A percentile compares a stretch with the other conserved stretches of the same genome.
Conservation (phyloP, 2,329 filamentous ascomycete genomes). For the Teratosphaeria zuluensis region DNA sequence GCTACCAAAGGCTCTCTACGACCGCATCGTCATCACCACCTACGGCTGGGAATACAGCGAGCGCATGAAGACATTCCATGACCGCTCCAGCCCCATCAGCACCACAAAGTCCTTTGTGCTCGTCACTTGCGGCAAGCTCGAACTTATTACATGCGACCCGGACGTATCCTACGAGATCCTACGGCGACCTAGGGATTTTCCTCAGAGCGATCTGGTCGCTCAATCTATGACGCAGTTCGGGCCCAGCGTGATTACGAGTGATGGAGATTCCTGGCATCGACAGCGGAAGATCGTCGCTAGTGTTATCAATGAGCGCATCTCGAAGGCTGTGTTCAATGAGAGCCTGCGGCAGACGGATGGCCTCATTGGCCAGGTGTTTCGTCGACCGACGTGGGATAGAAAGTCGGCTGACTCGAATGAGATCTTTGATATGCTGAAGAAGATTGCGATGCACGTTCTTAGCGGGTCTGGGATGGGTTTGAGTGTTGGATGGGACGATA, state of each 20-base stretch:
- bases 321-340: constrained; percentile 22
- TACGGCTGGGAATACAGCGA: constrained; percentile 21
- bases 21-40: constrained; percentile 14
- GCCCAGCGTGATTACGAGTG: constrained; percentile 16
- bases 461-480: constrained; percentile 23
- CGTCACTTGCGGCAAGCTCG: constrained; percentile 13
- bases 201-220: constrained; percentile 10
- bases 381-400: neutral
- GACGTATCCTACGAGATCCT: constrained; percentile 15
- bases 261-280: constrained; percentile 20
- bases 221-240: constrained; percentile 19
- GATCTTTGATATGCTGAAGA: constrained; percentile 25
- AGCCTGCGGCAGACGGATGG: constrained; percentile 19
- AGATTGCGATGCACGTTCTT: constrained; percentile 25
- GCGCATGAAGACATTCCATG: constrained; percentile 8
- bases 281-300: constrained; percentile 24
- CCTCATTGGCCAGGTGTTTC: constrained; percentile 16
- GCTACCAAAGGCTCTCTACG: constrained; percentile 12
- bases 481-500: constrained; percentile 16
- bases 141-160: constrained; percentile 17
- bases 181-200: constrained; percentile 14
- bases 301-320: constrained; percentile 26
- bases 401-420: constrained; percentile 10
- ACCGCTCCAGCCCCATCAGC: constrained; percentile 8
- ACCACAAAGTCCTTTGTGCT: constrained; percentile 14